Evolutionary conservation across 2,329 filamentous ascomycete genomes (phyloP), one percentile per base, ranked within the genome.

Genomic region (Camillea tinctor): DNA sequence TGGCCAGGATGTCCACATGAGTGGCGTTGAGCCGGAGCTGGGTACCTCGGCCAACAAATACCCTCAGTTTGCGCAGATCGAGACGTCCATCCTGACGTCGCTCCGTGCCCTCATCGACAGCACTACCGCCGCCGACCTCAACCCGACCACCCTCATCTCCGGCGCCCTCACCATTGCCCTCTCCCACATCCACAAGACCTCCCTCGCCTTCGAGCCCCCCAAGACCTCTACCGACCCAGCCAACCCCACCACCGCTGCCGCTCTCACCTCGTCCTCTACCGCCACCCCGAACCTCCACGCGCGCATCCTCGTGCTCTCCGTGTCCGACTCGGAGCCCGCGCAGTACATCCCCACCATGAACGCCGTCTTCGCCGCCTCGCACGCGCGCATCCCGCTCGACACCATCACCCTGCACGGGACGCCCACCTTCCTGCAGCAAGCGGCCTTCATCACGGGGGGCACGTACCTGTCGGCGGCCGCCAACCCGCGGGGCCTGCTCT

Each of bases 311-410:
- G 88, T 98, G 64, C 75, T 99, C 57, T 96, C 91, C 53, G 93
- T 97, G 4, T 96, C 92, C 52, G 92, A 92, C 71, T 83, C 84
- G 50, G 91, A 94, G 69, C 86, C 96, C 0, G 88, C 93, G 4
- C 90, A 98, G 75, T 99, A 99, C 79, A 99, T 99, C 58, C 90
- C 94, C 0, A 95, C 96, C 67, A 99, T 99, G 95, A 99, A 99
- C 78, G 87, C 90, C 69, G 96, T 98, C 62, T 99, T 99, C 76
- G 95, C 95, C 2, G 95, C 94, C 60, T 91, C 96, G 71, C 88
- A 94, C 65, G 84, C 93, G 58, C 86, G 87, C 68, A 92, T 99
- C 64, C 91, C 93, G 22, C 93, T 99, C 69, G 95, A 99, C 74
- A 94, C 97, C 36, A 84, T 96, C 62, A 90, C 96, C 66, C 82